Conservation (phyloP, 768 basidiomycete genomes). For the Termitomyces eurrhizus region DNA sequence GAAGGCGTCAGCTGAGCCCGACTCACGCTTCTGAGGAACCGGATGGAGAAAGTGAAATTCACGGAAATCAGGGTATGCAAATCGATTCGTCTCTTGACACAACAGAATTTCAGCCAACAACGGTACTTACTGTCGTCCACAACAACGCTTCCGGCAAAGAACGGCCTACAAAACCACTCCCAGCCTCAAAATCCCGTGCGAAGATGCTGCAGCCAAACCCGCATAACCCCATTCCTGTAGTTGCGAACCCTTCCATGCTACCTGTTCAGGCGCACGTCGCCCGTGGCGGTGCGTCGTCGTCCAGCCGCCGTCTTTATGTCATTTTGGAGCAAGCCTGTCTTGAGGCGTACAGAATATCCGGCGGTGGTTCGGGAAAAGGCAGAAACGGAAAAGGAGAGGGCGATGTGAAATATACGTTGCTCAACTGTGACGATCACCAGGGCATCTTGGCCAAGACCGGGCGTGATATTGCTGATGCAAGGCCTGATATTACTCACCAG, state of each 20-base stretch:
- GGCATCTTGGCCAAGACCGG: slow-evolving; percentile 97
- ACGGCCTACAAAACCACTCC: slow-evolving; percentile 65
- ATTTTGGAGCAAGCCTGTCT: slow-evolving; percentile 93
- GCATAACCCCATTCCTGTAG: slow-evolving; percentile 42
- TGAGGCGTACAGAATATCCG: slow-evolving; percentile 87
- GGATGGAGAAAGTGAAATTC: slow-evolving; percentile 26
- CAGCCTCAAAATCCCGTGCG: slow-evolving; percentile 44
- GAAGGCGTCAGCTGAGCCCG: slow-evolving; percentile 43
- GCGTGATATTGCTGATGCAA: slow-evolving; percentile 97
- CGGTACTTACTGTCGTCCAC: slow-evolving; percentile 22
- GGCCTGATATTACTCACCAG: slow-evolving; percentile 99
- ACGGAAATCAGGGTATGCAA: slow-evolving; percentile 25
- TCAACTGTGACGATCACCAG: slow-evolving; percentile 99
- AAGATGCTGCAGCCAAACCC: slow-evolving; percentile 41
- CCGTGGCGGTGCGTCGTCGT: slow-evolving; percentile 45
- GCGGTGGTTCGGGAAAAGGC: slow-evolving; percentile 53
- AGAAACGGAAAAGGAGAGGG: slow-evolving; percentile 55
- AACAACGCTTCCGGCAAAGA: slow-evolving; percentile 25
- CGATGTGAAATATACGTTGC: slow-evolving; percentile 91
- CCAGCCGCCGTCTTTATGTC: slow-evolving; percentile 76
- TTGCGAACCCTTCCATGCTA: slow-evolving; percentile 74
- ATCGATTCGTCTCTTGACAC: slow-evolving; percentile 22
- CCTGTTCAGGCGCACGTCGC: slow-evolving; percentile 80
- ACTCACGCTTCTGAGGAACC: slow-evolving; percentile 29
- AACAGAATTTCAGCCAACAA: slow-evolving; percentile 1